Conservation (phyloP, 176 grass and related monocot species). For the Dendrocalamus sinicus region DNA sequence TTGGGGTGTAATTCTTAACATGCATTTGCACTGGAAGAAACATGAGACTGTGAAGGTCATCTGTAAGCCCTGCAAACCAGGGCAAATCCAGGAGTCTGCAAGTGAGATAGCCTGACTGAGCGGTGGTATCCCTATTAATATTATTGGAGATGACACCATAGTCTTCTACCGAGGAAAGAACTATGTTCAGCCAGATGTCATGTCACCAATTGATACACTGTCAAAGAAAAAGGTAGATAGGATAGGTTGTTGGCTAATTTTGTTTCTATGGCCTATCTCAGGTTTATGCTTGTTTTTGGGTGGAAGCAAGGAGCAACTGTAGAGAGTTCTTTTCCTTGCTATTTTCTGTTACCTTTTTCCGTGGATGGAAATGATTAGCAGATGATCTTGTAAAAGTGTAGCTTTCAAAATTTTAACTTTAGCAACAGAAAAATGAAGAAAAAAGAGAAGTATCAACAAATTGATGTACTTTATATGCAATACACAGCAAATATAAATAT, state of each 20-base stretch:
- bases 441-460: neutral
- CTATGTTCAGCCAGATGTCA: slow-evolving; percentile 91
- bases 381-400: neutral
- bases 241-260: neutral
- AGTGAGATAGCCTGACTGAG: slow-evolving; percentile 80
- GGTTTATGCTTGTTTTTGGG: neutral
- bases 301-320: neutral
- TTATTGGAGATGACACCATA: slow-evolving; percentile 73
- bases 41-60: slow-evolving; percentile 92
- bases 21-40: slow-evolving; percentile 99
- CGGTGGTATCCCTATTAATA: slow-evolving; percentile 70
- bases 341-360: neutral
- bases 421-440: neutral
- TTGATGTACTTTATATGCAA: neutral
- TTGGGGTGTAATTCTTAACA: slow-evolving; percentile 92
- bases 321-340: neutral
- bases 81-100: slow-evolving; percentile 84
- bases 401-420: neutral
- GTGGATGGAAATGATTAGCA: neutral
- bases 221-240: slow-evolving; percentile 85
- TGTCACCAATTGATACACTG: slow-evolving; percentile 86
- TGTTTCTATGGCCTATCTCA: neutral
- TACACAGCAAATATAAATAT: neutral
- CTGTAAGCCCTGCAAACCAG: slow-evolving; percentile 87
- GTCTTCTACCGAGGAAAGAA: slow-evolving; percentile 91